Percentiles rank a stretch among this genome's conserved stretches.
Conservation (phyloP, 345 rosid genomes). For the Eucalyptus cladocalyx region DNA sequence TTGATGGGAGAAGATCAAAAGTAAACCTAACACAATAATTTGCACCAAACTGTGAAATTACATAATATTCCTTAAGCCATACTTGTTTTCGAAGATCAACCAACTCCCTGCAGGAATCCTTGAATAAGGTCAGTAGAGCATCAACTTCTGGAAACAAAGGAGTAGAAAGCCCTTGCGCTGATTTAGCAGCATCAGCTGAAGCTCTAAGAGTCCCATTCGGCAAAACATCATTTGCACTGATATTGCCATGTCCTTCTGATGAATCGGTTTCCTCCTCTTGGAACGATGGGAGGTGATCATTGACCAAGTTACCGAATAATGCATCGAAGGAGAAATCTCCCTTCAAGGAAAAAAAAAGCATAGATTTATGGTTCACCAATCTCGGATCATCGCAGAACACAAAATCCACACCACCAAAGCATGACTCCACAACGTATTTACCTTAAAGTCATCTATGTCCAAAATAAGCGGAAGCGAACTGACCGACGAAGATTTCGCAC, state of each 20-base stretch:
- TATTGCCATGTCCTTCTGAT: conserved; percentile 47
- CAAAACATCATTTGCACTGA: conserved; percentile 45
- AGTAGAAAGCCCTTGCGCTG: conserved; percentile 36
- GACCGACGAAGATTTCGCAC: conserved; percentile 44
- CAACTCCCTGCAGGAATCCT: conserved; percentile 85
- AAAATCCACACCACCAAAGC: neutral
- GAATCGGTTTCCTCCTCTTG: conserved; percentile 74
- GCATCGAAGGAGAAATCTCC: conserved; percentile 99
- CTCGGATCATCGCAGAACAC: neutral
- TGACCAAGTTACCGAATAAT: conserved; percentile 84
- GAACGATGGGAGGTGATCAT: conserved; percentile 71
- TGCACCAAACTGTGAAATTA: neutral
- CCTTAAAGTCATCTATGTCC: conserved; percentile 92
- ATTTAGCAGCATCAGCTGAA: conserved; percentile 43
- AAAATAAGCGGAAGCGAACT: conserved; percentile 67
- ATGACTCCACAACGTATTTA: conserved; percentile 1
- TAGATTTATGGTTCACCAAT: neutral
- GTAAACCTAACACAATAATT: neutral
- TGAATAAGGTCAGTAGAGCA: conserved; percentile 69
- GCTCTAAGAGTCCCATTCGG: conserved; percentile 59
- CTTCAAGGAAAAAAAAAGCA: conserved; percentile 10
- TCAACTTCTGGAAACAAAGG: conserved; percentile 97
- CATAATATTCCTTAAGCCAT: neutral
- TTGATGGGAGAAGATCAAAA: neutral
- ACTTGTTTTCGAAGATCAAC: conserved; percentile 91